Evolutionary conservation across 1,284 basidiomycete species (phyloP).

Genomic region (Tilletiaria anomala): DNA sequence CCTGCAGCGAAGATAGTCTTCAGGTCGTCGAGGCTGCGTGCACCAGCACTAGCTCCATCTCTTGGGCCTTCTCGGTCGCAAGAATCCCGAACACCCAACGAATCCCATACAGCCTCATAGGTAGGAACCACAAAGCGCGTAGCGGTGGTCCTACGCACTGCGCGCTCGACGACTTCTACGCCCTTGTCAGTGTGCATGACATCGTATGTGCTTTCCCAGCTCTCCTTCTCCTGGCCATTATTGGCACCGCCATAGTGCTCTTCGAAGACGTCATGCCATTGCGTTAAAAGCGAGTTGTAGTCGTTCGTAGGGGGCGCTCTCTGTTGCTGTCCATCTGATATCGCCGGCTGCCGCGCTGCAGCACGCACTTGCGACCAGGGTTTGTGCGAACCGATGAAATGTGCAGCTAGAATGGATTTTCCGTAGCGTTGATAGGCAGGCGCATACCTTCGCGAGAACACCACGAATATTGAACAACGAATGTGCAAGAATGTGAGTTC

Average conservation of each 20-base stretch:
- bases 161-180: slow-evolving; percentile 40
- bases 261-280: slow-evolving; percentile 84
- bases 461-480: too few relatives aligned
- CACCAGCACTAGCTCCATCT: too few relatives aligned
- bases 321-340: not conserved
- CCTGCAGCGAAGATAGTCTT: too few relatives aligned
- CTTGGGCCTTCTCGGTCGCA: too few relatives aligned
- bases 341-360: slow-evolving; percentile 41
- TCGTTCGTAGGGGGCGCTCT: slow-evolving; percentile 47
- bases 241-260: slow-evolving; percentile 67
- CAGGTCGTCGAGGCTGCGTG: too few relatives aligned
- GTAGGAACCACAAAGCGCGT: too few relatives aligned
- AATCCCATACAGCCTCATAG: too few relatives aligned
- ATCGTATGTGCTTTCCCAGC: slow-evolving; percentile 2
- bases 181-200: slow-evolving; percentile 21
- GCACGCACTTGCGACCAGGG: slow-evolving; percentile 55
- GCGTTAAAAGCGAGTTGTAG: slow-evolving; percentile 63
- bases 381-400: slow-evolving; percentile 88
- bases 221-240: too few relatives aligned
- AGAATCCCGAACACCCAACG: too few relatives aligned
- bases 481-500: too few relatives aligned
- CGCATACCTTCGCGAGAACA: too few relatives aligned
- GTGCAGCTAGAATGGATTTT: slow-evolving; percentile 68
- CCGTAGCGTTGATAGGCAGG: slow-evolving; percentile 90
- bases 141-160: too few relatives aligned